Evolutionary conservation across 2,329 filamentous ascomycete species (phyloP), one percentile per base, ranked within the genome.

Genomic region (Verticillium alfalfae): DNA sequence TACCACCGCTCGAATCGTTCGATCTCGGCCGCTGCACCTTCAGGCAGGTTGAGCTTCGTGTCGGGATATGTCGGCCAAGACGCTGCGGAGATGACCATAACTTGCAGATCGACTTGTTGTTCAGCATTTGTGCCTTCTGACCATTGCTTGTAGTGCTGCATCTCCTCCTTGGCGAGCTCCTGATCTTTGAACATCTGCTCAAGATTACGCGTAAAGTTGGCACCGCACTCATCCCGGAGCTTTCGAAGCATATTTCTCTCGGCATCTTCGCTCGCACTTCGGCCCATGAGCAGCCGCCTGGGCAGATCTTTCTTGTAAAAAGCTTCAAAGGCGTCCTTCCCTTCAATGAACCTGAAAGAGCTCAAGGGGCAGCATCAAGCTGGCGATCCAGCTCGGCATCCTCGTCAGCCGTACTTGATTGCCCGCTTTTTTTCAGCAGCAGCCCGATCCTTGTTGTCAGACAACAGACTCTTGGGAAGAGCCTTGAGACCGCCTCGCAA

Each of bases 141-240:
- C 16, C 84, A 82, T 74, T 75, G 83, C 73, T 90, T 95, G 78
- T 96, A 99, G 0, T 90, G 86, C n/a, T 84, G 78, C 89, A 98
- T 96, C 72, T 98, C 94, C 69, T 98, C 95, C 64, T 90, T 90
- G 13, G 91, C 91, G 22, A 97, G 83, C 71, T 97, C 93, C 74
- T 98, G 92, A 70, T 99, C 95, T 74, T 96, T 97, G 81, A 99
- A 99, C 95, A 99, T 99, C 65, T 94, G 92, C 76, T 99, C 96
- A 0, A 99, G 82, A 70, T 99, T 99, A 72, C 97, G 93, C 0
- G 95, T 99, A 73, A 99, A 98, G 68, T 87, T 91, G 15, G 91
- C 90, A 45, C 95, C 95, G 71, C 95, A 99, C 79, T 99, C 95
- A 67, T 88, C 90, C 76, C 95, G 94, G 34, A 99, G 82, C 67